Conservation (phyloP, 129 eudicot genomes). For the Erigeron canadensis region DNA sequence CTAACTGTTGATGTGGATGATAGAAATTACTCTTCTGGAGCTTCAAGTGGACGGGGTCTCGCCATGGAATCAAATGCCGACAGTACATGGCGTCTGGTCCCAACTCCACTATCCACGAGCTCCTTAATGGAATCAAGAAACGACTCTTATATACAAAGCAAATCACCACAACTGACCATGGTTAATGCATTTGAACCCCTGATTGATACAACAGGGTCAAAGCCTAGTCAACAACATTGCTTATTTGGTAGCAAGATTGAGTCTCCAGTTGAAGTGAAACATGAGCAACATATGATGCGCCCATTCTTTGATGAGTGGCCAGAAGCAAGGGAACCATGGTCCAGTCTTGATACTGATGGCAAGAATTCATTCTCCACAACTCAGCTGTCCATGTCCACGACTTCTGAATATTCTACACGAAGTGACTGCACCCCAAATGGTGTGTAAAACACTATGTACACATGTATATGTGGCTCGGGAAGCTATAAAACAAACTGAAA, state of each 20-base stretch:
- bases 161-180: conserved; percentile 47
- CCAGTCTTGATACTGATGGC: conserved; percentile 51
- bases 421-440: conserved; percentile 56
- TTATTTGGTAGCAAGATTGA: conserved; percentile 62
- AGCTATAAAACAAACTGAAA: conserved; percentile 7
- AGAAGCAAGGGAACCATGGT: conserved; percentile 66
- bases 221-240: conserved; percentile 69
- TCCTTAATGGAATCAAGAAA: conserved; percentile 45
- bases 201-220: conserved; percentile 45
- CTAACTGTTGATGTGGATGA: conserved; percentile 44
- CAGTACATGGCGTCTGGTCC: conserved; percentile 56
- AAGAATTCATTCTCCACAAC: conserved; percentile 68
- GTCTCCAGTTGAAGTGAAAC: conserved; percentile 48
- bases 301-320: conserved; percentile 88
- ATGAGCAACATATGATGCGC: conserved; percentile 60
- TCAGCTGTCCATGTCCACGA: conserved; percentile 70
- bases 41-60: conserved; percentile 43
- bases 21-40: conserved; percentile 58
- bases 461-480: too few relatives aligned
- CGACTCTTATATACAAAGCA: conserved; percentile 47
- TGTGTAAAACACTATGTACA: conserved; percentile 26
- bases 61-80: conserved; percentile 45
- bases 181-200: conserved; percentile 51
- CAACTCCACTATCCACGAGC: conserved; percentile 49
- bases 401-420: conserved; percentile 50